These are phyloP conservation scores for Penicillium sp. DNA, from an alignment of 2,329 filamentous ascomycete species.

Conservation along the genomic window DNA sequence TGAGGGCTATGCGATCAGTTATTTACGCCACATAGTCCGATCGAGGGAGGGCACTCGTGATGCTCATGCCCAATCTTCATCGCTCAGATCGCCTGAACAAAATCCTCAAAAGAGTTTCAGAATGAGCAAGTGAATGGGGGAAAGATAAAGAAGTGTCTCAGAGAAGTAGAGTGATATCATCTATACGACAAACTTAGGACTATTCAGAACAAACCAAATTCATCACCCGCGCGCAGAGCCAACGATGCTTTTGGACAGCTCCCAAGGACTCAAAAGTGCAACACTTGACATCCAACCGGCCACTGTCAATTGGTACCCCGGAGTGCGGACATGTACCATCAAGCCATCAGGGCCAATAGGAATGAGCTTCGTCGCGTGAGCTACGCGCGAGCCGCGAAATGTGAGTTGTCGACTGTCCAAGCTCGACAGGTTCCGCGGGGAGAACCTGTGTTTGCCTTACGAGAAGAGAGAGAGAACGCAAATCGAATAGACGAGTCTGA, in stretches of 20 bases:
- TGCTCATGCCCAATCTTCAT: no score
- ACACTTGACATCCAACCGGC: neutral
- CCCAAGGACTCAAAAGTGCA: neutral
- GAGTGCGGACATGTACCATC: neutral
- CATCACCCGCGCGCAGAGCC: neutral
- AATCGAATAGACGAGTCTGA: no score
- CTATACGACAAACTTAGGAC: neutral
- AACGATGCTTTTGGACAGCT: neutral
- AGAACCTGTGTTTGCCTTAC: neutral
- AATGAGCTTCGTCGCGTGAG: neutral
- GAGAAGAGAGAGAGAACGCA: neutral
- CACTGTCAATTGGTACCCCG: conserved; percentile 8
- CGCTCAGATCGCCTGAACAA: neutral
- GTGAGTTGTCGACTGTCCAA: conserved; percentile 19
- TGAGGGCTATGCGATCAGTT: no score
- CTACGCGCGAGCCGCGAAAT: conserved; percentile 7
- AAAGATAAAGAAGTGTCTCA: neutral
- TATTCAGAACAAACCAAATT: no score
- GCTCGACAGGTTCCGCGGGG: conserved; percentile 1
- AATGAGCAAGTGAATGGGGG: neutral
- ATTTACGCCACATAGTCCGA: no score
- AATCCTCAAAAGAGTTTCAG: neutral
- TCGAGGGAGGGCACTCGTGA: no score
- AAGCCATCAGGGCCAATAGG: conserved; percentile 6
- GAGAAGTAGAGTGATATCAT: conserved; percentile 1